Evolutionary conservation across 768 basidiomycete genomes (phyloP).

Genomic region (Dendrothele bispora): DNA sequence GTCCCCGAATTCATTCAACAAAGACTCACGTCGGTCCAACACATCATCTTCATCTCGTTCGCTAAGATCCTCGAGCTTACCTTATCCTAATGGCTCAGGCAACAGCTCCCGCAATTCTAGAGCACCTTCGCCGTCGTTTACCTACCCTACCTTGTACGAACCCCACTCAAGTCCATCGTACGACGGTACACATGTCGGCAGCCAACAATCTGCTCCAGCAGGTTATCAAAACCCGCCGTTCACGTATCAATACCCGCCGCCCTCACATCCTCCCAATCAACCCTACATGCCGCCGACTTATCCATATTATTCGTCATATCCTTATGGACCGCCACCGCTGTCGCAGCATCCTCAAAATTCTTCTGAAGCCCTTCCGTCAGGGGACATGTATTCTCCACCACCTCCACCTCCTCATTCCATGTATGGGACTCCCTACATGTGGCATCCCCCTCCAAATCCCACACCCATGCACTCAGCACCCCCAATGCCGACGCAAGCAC

Average conservation of each 20-base stretch:
- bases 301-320: conserved; percentile 38
- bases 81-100: conserved; percentile 51
- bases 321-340: conserved; percentile 34
- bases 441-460: conserved; percentile 1
- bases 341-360: conserved; percentile 29
- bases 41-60: conserved; percentile 63
- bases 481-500: conserved; percentile 18
- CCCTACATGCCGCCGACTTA: conserved; percentile 41
- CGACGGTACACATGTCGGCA: conserved; percentile 41
- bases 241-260: conserved; percentile 49
- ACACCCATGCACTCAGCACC: conserved; percentile 8
- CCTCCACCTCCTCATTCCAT: conserved; percentile 20
- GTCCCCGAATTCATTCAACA: conserved; percentile 55
- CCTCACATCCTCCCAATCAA: conserved; percentile 32
- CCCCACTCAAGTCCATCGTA: conserved; percentile 38
- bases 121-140: conserved; percentile 76
- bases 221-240: conserved; percentile 51
- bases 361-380: conserved; percentile 30
- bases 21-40: conserved; percentile 47
- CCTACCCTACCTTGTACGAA: conserved; percentile 74
- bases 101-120: conserved; percentile 70
- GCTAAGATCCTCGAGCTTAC: conserved; percentile 49
- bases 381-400: conserved; percentile 32
- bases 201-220: conserved; percentile 39
- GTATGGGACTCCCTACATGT: conserved; percentile 15